Conservation (phyloP, 176 grass and related monocot genomes). For the Eleusine coracana region DNA sequence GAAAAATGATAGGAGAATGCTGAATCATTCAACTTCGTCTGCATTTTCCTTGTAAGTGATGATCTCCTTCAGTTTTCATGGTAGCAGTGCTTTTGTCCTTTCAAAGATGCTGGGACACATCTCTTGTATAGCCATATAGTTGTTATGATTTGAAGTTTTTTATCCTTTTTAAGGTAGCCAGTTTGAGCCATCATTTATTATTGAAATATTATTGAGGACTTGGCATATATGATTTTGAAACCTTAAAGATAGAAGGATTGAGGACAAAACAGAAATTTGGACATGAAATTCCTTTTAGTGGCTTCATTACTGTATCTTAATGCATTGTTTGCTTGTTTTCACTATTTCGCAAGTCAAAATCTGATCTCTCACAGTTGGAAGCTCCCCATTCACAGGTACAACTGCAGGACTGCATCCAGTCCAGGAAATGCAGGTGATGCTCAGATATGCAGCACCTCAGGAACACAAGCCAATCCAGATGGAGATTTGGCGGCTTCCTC, state of each 20-base stretch:
- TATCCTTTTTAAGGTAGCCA: neutral
- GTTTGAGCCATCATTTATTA: conserved; percentile 23
- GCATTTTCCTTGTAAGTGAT: conserved; percentile 86
- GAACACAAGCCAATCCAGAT: conserved; percentile 35
- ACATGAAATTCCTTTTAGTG: neutral
- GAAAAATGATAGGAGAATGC: conserved; percentile 65
- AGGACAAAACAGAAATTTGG: neutral
- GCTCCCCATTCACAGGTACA: conserved; percentile 63
- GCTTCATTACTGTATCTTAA: neutral
- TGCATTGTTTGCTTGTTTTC: conserved; percentile 2
- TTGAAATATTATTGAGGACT: neutral
- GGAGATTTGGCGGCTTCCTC: conserved; percentile 26
- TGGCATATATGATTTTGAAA: conserved; percentile 15
- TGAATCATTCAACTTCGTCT: conserved; percentile 90
- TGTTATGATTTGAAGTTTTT: conserved; percentile 1
- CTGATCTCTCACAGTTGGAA: conserved; percentile 22
- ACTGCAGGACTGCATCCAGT: conserved; percentile 43
- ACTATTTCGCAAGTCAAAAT: conserved; percentile 11
- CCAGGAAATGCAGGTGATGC: conserved; percentile 35
- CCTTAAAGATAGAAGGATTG: neutral
- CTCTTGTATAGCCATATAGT: neutral
- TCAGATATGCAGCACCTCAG: conserved; percentile 51
- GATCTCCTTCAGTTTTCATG: neutral
- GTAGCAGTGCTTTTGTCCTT: neutral
- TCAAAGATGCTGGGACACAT: neutral